Base-by-base conservation (phyloP, 2,329 filamentous ascomycete genomes). In the Colletotrichum tabaci region DNA sequence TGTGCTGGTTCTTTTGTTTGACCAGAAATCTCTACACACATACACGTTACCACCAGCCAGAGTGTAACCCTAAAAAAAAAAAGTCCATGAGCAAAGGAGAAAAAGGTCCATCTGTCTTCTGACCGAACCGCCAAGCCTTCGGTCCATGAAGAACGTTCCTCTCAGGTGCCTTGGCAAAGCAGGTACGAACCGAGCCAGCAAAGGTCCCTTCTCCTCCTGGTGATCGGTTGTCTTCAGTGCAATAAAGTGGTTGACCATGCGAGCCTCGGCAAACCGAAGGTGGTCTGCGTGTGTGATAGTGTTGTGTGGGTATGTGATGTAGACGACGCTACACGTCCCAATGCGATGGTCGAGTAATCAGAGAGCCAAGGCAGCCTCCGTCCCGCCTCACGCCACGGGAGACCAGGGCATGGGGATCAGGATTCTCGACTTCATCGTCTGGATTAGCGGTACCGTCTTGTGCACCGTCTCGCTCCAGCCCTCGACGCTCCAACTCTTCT, bases 401-500 rank as follows among this genome's bases (percentile, higher is more conserved):
- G 94, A 98, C 96, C 96, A 99, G 10, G 95, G 93, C 92, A 98
- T 95, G 15, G 96, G 94, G 73, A 98, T 92, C 79, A 99, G 82
- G 77, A 99, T 95, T 77, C 94, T 89, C 79, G 94, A 97, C 89
- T 96, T 94, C 96, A 99, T 99, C 70, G 87, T 91, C 85, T 98
- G 95, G 77, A 99, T 99, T 74, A 99, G 88, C 42, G 96, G 96
- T 57, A 99, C 96, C 1, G 96, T 99, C 89, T 97, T 98, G 87
- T 99, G 96, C 47, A 98, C 96, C 30, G 96, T 98, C 79, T 98
- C 94, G 63, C 93, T 94, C 96, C 96, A 99, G 56, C 96, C 96
- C 79, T 98, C 93, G 50, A 97, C 90, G 75, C 91, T 90, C 96
- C 96, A 99, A 82, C 95, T 98, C 87, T 97, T 91, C 87, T 99